Evolutionary conservation across 1,284 basidiomycete genomes (phyloP).

Genomic region (Malassezia arunalokei): DNA sequence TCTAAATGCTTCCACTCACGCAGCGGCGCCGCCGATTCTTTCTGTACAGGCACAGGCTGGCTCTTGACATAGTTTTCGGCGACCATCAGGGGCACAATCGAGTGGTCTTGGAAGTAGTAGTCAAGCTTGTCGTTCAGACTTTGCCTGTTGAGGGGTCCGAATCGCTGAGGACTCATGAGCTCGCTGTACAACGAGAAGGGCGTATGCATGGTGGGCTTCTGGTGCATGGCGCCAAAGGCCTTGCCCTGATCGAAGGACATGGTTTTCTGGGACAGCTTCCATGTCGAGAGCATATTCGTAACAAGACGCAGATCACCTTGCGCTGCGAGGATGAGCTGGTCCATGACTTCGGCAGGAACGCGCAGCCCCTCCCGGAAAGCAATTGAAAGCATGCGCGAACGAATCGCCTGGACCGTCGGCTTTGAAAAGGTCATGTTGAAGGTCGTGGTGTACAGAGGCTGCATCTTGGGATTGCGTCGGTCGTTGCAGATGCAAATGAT

Average conservation of each 20-base stretch:
- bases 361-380: conserved; percentile 60
- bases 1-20: conserved; percentile 61
- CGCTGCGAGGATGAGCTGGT: conserved; percentile 74
- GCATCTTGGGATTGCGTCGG: conserved; percentile 70
- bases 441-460: conserved; percentile 64
- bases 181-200: conserved; percentile 55
- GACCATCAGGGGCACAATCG: conserved; percentile 85
- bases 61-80: conserved; percentile 56
- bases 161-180: conserved; percentile 77
- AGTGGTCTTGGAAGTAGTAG: conserved; percentile 88
- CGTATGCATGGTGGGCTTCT: conserved; percentile 60
- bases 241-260: conserved; percentile 61
- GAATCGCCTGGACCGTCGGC: conserved; percentile 26
- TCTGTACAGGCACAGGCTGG: conserved; percentile 49
- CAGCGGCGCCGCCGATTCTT: conserved; percentile 11
- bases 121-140: conserved; percentile 85
- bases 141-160: conserved; percentile 66
- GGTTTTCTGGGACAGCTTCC: conserved; percentile 51
- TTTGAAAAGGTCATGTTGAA: conserved; percentile 55
- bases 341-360: conserved; percentile 74
- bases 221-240: conserved; percentile 64
- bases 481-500: conserved; percentile 99
- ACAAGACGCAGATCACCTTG: conserved; percentile 94
- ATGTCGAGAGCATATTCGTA: conserved; percentile 94
- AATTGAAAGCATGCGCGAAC: conserved; percentile 62